Base-by-base conservation (phyloP, 2,329 filamentous ascomycete species). In the Chalaropsis ovoidea region DNA sequence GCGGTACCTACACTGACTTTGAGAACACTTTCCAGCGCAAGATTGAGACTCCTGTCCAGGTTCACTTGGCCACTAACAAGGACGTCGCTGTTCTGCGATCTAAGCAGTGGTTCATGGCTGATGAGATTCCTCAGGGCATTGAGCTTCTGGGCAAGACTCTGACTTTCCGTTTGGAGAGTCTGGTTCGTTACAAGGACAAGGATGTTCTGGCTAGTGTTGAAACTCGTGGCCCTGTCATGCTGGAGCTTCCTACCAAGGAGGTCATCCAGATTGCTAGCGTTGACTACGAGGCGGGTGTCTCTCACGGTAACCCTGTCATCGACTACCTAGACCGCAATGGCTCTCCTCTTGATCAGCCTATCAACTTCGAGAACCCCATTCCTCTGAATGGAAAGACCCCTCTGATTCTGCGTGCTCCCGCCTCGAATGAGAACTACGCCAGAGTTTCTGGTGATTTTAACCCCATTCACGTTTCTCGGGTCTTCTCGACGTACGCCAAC, bases 11-110 rank as follows among this genome's bases (percentile, higher is more conserved):
- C 78, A 88, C 83, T 65, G 95, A 99, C 76, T 99, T 85, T 71
- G 89, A 96, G 78, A 99, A 96, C 78, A 99, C 95, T 6, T 99
- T 99, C 86, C 92, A 97, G 78, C 89, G 94, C 74, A 97, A 96
- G 83, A 84, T 86, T 6, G 94, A 99, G 79, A 95, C 89, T 1
- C 92, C 93, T 0, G 94, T 97, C 81, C 89, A 99, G 77, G 80
- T 99, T 35, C 88, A 95, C 73, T 83, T 99, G 61, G 86, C 82
- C 15, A 92, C 90, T 2, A 87, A 84, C 73, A 95, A 94, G 78
- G 95, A 99, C 71, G 86, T 99, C 49, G 93, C 94, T 60, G 88
- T 99, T 24, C 82, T 99, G 62, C 88, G 89, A 72, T 96, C 93
- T 27, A 99, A 99, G 83, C 88, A 97, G 75, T 99, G 94, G 94